Conservation (phyloP, 2,329 filamentous ascomycete genomes). For the Phyllosticta citrichinensis region DNA sequence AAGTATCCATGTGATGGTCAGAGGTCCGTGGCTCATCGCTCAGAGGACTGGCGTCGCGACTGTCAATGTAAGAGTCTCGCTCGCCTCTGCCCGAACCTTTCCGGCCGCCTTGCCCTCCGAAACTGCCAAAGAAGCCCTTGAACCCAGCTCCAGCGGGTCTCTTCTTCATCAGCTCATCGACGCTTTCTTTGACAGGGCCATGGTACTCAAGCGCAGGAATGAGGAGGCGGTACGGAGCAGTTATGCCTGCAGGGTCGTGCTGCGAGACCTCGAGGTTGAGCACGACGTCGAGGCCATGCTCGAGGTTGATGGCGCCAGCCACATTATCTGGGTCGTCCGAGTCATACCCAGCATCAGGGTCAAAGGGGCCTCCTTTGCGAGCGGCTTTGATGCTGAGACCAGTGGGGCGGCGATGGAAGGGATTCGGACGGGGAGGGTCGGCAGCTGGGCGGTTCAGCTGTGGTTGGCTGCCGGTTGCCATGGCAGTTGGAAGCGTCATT, state of each 20-base stretch:
- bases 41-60: background rate
- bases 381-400: conserved; percentile 31
- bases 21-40: background rate
- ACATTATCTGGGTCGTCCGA: conserved; percentile 10
- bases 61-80: background rate
- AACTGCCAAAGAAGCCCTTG: background rate
- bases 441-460: conserved; percentile 3
- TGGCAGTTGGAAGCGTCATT: background rate
- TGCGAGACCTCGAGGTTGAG: conserved; percentile 84
- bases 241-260: conserved; percentile 78
- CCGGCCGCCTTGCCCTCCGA: background rate
- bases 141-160: background rate
- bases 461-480: background rate
- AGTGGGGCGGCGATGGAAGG: conserved; percentile 37
- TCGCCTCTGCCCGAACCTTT: background rate
- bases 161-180: background rate
- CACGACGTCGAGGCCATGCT: conserved; percentile 75
- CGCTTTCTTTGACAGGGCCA: conserved; percentile 20
- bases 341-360: background rate
- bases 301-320: conserved; percentile 53
- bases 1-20: background rate
- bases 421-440: conserved; percentile 22
- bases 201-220: conserved; percentile 61
- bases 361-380: conserved; percentile 17
- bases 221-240: conserved; percentile 74